Base-by-base conservation (phyloP, 768 basidiomycete species). In the Tephrocybe sp. region DNA sequence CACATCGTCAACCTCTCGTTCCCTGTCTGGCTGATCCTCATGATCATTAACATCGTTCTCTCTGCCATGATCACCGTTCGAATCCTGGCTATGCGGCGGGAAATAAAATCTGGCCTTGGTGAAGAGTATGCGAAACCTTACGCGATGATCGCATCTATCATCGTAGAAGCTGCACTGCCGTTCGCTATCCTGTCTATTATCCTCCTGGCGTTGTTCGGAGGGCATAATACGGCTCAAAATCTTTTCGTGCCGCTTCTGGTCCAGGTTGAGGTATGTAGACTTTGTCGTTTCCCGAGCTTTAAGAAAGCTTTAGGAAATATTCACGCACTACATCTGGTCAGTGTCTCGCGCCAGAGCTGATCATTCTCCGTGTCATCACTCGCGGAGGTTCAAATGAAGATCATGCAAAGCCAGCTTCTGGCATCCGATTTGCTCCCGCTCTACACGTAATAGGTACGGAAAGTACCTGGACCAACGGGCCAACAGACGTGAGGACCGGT, bases 131-230 rank as follows among this genome's bases (percentile, higher is more conserved):
- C 65, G 17, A 54, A 48, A 25, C 55, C 54, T 20, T 73, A 72
- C 50, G 66, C 68, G 0, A 58, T 62, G n/a, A 60, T 68, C 32
- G 61, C 59, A 7, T 59, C 69, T 12, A 62, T 72, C 46, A 58
- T 69, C 40, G 48, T 73, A 18, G 71, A 73, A 55, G 65, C 65
- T 14, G 69, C 72, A 17, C 44, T 68, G 12, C 70, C 70, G 1
- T 72, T 68, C 63, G 65, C 65, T 8, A 34, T 71, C 17, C 47
- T 70, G 7, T 70, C 67, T 7, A 56, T 71, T 36, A 53, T 66
- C 14, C 58, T 63, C 1, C 53, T 63, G 11, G 60, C 49, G 7
- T 53, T 62, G 12, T 65, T 62, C 21, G 58, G 60, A 0, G 57
- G 53, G 21, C 51, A 46, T 6, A 51, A 62, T 42, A 60, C 51